phyloP scores from a whole-genome alignment of 2,329 filamentous ascomycete species.

The Beauveria australis region DNA sequence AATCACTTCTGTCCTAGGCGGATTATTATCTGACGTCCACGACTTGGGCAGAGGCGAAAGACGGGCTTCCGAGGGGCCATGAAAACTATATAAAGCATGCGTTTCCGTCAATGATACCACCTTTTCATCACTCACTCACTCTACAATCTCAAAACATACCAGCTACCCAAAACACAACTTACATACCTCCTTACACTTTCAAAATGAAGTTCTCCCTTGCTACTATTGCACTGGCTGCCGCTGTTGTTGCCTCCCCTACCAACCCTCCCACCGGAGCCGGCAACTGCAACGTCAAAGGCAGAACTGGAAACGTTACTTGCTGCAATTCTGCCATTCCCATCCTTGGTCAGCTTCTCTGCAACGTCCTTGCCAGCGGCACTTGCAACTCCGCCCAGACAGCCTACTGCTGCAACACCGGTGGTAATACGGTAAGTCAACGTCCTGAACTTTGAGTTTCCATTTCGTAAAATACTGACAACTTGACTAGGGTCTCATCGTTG shows the following conservation, averaged over 20 bases:
- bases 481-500: neutral
- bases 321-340: conserved; percentile 5
- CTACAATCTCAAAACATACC: neutral
- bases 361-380: too few species aligned
- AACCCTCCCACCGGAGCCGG: too few species aligned
- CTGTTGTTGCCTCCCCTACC: neutral
- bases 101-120: neutral
- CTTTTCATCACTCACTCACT: neutral
- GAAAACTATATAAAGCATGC: neutral
- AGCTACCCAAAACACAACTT: neutral
- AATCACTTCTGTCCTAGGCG: neutral
- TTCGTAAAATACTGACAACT: neutral
- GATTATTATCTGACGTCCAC: neutral
- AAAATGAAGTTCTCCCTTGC: conserved; percentile 6
- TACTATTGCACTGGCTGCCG: neutral
- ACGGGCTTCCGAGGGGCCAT: too few species aligned
- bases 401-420: conserved; percentile 3
- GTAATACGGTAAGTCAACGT: neutral
- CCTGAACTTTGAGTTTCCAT: neutral
- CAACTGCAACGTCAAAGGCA: too few species aligned
- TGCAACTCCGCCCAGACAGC: too few species aligned
- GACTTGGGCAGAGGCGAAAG: too few species aligned
- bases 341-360: conserved; percentile 1
- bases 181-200: neutral
- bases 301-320: too few species aligned